phyloP scores from a whole-genome alignment of 345 rosid genomes.

The Syzygium jambos region DNA sequence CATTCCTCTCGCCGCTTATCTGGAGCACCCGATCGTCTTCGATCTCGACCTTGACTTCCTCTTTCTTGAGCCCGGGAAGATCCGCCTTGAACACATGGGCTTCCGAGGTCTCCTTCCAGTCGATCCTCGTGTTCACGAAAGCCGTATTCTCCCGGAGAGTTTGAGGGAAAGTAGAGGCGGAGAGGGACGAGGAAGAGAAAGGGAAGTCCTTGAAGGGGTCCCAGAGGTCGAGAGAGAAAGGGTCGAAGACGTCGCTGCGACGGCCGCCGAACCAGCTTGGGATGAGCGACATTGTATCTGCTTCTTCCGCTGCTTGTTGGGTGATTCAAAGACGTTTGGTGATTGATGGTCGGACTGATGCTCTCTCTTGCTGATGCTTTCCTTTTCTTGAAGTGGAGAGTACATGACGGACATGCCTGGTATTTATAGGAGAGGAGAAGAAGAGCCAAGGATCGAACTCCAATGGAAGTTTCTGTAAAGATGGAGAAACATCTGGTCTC shows the following conservation, averaged over 20 bases:
- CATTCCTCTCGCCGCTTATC: conserved; percentile 14
- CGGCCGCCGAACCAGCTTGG: conserved; percentile 10
- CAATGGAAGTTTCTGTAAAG: neutral
- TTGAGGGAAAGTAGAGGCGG: neutral
- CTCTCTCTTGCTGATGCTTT: neutral
- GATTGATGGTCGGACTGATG: rapidly evolving
- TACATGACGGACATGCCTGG: rapidly evolving
- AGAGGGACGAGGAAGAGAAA: neutral
- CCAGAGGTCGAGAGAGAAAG: conserved; percentile 18
- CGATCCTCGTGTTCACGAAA: conserved; percentile 4
- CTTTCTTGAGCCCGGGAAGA: conserved; percentile 16
- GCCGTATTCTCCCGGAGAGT: neutral
- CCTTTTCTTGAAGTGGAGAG: neutral
- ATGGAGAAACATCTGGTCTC: neutral
- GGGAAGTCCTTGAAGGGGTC: conserved; percentile 6
- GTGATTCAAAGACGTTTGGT: neutral
- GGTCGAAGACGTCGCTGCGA: conserved; percentile 10
- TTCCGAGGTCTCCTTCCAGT: conserved; percentile 19
- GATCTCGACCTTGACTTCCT: conserved; percentile 13
- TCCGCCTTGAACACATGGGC: conserved; percentile 16
- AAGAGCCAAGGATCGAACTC: neutral
- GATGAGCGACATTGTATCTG: conserved; percentile 6
- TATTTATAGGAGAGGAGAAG: neutral
- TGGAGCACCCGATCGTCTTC: conserved; percentile 15
- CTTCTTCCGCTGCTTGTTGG: neutral